Base-by-base conservation (phyloP, 176 grass and related monocot genomes). In the Melocanna baccifera region DNA sequence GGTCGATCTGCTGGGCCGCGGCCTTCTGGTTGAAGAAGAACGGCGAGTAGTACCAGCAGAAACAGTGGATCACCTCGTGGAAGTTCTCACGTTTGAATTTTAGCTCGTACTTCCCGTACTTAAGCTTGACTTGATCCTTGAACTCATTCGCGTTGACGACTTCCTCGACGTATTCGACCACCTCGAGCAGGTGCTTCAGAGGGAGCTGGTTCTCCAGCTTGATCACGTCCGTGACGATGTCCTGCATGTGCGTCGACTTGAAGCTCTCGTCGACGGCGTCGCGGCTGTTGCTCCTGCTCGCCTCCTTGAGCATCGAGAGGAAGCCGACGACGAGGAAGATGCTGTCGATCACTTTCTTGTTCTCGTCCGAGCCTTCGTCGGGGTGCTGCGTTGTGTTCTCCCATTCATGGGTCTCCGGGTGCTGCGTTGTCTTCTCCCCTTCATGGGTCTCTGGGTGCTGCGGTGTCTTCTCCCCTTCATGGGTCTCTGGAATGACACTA, bases 41-140 rank as follows among this genome's bases (percentile, higher is more conserved):
- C 1, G 90, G 86, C 10, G 90, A 89, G 73, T 92, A 92, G 73
- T 92, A 92, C 86, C 67, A 92, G 78, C 86, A 89, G 82, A 92
- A 92, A 4, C 41, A 3, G 73, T 56, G 4, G 67, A 92, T 22
- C 19, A 92, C 73, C 4, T 39, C 42, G 32, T 4, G 8, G 66
- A 92, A 86, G 25, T 4, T 23, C 0, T 34, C 2, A 0, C 0
- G 2, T 0, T 0, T 9, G 83, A 88, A 68, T 1, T 7, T n/a
- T 3, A 69, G 78, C 41, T 56, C 23, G 78, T 83, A 75, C 0
- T 22, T 3, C 1, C 0, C 18, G 46, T 12, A 1, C 0, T 0
- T 22, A 36, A 73, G 1, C 40, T 41, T 41, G 43, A 47, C 2
- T 13, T 78, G 32, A 2, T 3, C 5, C 5, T 43, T 12, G 72